Evolutionary conservation across 345 rosid genomes (phyloP), one percentile per base, ranked within the genome.

Genomic region (Salix purpurea): DNA sequence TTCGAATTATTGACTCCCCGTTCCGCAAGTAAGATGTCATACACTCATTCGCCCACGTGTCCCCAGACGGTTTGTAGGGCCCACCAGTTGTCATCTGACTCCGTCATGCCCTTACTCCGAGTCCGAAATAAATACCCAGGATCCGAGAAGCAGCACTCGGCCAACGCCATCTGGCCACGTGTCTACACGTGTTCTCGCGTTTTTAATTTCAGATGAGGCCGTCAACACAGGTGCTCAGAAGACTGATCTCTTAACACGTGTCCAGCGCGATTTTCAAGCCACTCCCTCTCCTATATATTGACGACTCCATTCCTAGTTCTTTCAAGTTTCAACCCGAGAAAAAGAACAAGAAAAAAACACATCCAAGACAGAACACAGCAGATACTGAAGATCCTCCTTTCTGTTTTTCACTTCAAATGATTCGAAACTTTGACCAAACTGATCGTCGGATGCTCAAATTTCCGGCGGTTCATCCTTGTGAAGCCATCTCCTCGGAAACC

Each of bases 401-500:
- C 48, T 48, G 26, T 6, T 42, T 52, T 0, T 73, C 69, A 16
- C 8, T 76, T 39, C 67, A 56, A 84, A 80, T 89, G 94, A 84
- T 87, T 44, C 78, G 79, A 21, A 87, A 46, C 24, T 76, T 40
- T 62, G 54, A 78, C 42, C 80, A 7, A 42, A 46, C 65, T 5
- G 82, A 60, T 65, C 97, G 97, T 80, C 92, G 93, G 86, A 74
- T 92, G 67, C 77, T 94, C 56, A 81, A 88, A 3, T 88, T 81
- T 67, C 97, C 96, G 79, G 93, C 97, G 0, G 96, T 94, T 21
- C 90, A 82, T 24, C 98, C 98, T 32, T 91, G 90, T 73, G 88
- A 85, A 50, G 77, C 83, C 19, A 75, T 90, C 72, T 85, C 93
- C 39, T 84, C 84, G 70, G 76, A 64, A 15, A 91, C 91, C 23